phyloP scores from a whole-genome alignment of 306 rosid genomes.

The Cucurbita argyrosperma region DNA sequence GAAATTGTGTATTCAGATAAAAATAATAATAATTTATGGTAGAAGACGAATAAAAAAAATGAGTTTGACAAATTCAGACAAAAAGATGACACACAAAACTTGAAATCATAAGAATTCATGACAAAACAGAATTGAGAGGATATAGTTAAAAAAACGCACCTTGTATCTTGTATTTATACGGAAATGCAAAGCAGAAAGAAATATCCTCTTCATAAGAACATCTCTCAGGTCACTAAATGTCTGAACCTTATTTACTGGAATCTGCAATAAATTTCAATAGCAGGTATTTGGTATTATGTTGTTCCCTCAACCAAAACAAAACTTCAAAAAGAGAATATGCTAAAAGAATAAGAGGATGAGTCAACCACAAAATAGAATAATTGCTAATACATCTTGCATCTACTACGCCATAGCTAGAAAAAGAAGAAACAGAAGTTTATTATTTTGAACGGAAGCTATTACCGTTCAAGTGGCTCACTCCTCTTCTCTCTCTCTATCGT shows the following conservation, averaged over 20 bases:
- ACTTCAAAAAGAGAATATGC: not conserved
- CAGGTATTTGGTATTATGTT: not conserved
- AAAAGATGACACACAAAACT: not conserved
- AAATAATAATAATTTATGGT: not conserved
- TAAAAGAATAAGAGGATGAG: not conserved
- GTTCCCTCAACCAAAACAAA: slow-evolving; percentile 1
- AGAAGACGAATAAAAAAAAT: not conserved
- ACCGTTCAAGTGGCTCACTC: too few species aligned
- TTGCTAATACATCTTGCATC: too few species aligned
- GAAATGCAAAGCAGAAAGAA: slow-evolving; percentile 92
- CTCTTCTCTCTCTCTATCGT: too few species aligned
- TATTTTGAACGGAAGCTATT: too few species aligned
- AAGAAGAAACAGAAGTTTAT: too few species aligned
- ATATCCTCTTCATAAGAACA: slow-evolving; percentile 97
- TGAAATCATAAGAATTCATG: not conserved
- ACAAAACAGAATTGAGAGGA: not conserved
- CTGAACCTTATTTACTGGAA: slow-evolving; percentile 79
- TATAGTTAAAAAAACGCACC: slow-evolving; percentile 23
- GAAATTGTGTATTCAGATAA: not conserved
- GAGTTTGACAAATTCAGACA: not conserved
- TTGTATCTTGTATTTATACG: slow-evolving; percentile 95
- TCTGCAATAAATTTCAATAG: slow-evolving; percentile 32
- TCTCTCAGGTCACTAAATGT: slow-evolving; percentile 79
- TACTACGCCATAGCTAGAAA: too few species aligned
- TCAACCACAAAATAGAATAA: not conserved